A percentile compares a stretch with the other conserved stretches of the same genome.
Conservation (phyloP, 495 filamentous ascomycete genomes). For the Elasticomyces elasticus region DNA sequence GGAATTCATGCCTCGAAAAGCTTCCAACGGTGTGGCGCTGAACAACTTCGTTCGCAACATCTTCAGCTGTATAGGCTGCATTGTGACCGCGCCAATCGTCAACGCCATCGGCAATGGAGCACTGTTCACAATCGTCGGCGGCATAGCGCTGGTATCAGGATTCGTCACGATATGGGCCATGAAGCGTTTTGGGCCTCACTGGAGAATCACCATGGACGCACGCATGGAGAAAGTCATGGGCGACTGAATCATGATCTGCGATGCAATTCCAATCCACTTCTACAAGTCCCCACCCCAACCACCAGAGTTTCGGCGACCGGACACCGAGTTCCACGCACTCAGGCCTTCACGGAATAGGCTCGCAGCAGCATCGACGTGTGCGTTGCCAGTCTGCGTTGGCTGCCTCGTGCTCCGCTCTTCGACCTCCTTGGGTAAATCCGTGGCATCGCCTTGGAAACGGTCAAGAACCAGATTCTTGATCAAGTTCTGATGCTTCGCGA, state of each 20-base stretch:
- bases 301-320: background rate
- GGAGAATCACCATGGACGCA: constrained; percentile 61
- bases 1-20: constrained; percentile 76
- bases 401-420: constrained; percentile 16
- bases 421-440: constrained; percentile 6
- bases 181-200: constrained; percentile 51
- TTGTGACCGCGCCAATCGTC: constrained; percentile 69
- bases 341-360: constrained; percentile 12
- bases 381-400: constrained; percentile 25
- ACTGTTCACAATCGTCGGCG: constrained; percentile 70
- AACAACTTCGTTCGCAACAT: constrained; percentile 82
- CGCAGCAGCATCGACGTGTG: constrained; percentile 23
- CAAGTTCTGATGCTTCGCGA: constrained; percentile 22
- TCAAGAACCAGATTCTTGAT: constrained; percentile 21
- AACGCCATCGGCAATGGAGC: constrained; percentile 78
- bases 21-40: constrained; percentile 69
- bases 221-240: constrained; percentile 26
- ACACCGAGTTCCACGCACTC: background rate
- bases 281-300: constrained; percentile 7
- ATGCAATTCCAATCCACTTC: background rate
- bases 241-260: background rate
- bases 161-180: constrained; percentile 53
- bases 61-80: constrained; percentile 64
- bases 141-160: constrained; percentile 46
- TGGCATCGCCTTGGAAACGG: constrained; percentile 22